phyloP scores from a whole-genome alignment of 305 asterid species.

The Solanum aculeatissimum region DNA sequence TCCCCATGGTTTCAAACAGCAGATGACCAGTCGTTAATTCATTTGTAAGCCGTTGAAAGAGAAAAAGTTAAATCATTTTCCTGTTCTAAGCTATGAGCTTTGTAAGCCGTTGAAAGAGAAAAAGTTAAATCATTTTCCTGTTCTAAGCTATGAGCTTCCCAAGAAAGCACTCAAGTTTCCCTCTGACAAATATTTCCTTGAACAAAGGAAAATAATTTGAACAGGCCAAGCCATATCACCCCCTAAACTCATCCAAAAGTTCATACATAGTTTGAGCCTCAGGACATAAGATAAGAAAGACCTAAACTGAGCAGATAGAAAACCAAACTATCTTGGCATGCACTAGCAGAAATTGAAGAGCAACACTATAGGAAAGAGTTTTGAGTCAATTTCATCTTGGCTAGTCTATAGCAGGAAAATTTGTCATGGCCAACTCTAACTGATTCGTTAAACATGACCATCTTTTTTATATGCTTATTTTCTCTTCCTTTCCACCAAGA shows the following conservation, averaged over 20 bases:
- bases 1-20: neutral
- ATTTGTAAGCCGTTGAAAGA: neutral
- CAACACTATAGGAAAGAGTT: neutral
- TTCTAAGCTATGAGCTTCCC: neutral
- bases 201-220: neutral
- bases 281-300: neutral
- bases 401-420: neutral
- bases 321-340: neutral
- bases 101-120: neutral
- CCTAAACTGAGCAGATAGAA: neutral
- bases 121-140: neutral
- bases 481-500: neutral
- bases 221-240: neutral
- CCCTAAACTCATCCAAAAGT: neutral
- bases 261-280: neutral
- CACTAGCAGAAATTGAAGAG: neutral
- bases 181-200: neutral
- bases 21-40: neutral
- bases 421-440: neutral
- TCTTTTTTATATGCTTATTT: neutral
- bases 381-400: neutral
- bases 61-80: neutral
- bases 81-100: neutral
- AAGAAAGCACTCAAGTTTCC: neutral
- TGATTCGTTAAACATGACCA: neutral